These are phyloP conservation scores for Yamadazyma atlantica DNA, from an alignment of 1,139 yeast species.

Conservation along the genomic window DNA sequence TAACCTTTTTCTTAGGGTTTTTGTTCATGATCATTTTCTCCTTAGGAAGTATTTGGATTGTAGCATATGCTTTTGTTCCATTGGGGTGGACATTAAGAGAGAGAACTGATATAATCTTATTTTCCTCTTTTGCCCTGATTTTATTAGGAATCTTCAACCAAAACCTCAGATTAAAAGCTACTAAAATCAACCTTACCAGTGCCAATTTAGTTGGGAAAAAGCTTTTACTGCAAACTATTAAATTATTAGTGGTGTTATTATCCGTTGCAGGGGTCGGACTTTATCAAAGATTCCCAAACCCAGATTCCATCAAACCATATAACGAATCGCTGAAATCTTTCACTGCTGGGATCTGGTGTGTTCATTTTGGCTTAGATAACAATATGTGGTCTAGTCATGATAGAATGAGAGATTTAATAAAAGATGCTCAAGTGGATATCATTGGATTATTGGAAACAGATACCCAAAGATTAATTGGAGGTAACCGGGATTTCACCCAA, in stretches of 20 bases:
- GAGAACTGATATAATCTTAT: slow-evolving; percentile 74
- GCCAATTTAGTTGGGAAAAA: slow-evolving; percentile 21
- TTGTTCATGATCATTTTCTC: slow-evolving; percentile 55
- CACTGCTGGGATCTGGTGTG: slow-evolving; percentile 97
- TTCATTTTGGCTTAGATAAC: slow-evolving; percentile 94
- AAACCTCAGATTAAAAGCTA: slow-evolving; percentile 23
- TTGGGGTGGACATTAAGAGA: slow-evolving; percentile 87
- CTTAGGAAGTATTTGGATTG: slow-evolving; percentile 92
- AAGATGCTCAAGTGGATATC: slow-evolving; percentile 85
- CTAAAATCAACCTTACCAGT: slow-evolving; percentile 19
- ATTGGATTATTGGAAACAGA: slow-evolving; percentile 90
- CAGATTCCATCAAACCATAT: slow-evolving; percentile 63
- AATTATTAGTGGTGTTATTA: slow-evolving; percentile 27
- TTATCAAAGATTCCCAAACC: slow-evolving; percentile 56
- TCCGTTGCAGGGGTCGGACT: slow-evolving; percentile 42
- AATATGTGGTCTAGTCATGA: slow-evolving; percentile 98
- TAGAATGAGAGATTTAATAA: slow-evolving; percentile 80
- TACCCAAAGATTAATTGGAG: slow-evolving; percentile 91
- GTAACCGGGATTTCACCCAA: slow-evolving; percentile 92
- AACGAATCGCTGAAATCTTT: slow-evolving; percentile 74
- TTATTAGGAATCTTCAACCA: slow-evolving; percentile 37
- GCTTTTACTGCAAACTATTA: slow-evolving; percentile 23
- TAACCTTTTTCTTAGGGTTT: slow-evolving; percentile 57
- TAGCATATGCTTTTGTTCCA: slow-evolving; percentile 97
- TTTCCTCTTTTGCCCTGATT: slow-evolving; percentile 45